A percentile compares a stretch with the other conserved stretches of the same genome.
Conservation (phyloP, 2,329 filamentous ascomycete genomes). For the Aspergillus awamori region DNA sequence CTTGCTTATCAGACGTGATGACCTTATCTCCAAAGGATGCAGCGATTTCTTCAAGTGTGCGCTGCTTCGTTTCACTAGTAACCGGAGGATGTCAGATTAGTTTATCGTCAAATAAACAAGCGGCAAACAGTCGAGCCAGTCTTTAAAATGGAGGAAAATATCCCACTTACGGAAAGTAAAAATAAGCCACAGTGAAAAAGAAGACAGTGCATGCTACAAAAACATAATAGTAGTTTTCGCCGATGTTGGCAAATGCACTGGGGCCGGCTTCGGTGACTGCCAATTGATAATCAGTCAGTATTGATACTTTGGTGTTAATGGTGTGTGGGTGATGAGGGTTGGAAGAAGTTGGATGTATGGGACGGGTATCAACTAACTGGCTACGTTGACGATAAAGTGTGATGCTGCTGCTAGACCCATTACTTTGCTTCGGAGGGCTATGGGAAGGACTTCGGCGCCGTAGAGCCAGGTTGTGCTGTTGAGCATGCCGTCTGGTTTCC, state of each 20-base stretch:
- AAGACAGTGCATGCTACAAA: conserved; percentile 58
- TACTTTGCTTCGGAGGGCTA: conserved; percentile 56
- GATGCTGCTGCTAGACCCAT: conserved; percentile 59
- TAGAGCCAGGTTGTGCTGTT: conserved; percentile 61
- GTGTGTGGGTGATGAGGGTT: not conserved
- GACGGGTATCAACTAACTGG: conserved; percentile 31
- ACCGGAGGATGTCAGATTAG: not conserved
- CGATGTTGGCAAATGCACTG: conserved; percentile 59
- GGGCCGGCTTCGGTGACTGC: conserved; percentile 57
- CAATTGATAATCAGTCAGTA: not conserved
- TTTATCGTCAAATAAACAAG: not conserved
- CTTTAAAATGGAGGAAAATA: not conserved
- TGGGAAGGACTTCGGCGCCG: conserved; percentile 58
- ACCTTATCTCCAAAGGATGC: conserved; percentile 54
- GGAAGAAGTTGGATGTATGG: not conserved
- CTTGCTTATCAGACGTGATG: conserved; percentile 34
- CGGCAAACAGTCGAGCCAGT: not conserved
- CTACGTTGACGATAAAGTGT: conserved; percentile 60
- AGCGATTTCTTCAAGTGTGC: conserved; percentile 54
- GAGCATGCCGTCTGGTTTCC: conserved; percentile 50
- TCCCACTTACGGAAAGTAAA: conserved; percentile 55
- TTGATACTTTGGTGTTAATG: not conserved
- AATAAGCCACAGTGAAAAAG: conserved; percentile 56
- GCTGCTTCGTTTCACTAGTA: conserved; percentile 51
- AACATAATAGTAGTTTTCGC: conserved; percentile 65